Percentiles rank a stretch among this genome's conserved stretches.
Conservation (phyloP, 208 protist species). For the Acanthamoeba royreba region DNA sequence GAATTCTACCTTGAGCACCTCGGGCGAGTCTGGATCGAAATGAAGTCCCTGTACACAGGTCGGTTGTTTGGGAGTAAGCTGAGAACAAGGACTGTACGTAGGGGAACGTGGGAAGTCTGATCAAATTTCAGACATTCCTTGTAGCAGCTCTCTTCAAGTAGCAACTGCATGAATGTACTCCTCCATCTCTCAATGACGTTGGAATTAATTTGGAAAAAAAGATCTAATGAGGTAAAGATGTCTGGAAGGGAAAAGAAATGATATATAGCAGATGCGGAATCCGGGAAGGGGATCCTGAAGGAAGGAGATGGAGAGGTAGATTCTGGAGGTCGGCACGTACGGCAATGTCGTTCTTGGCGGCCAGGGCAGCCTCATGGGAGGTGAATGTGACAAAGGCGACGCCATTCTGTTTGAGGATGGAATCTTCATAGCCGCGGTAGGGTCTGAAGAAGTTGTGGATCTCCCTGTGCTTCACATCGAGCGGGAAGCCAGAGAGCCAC, state of each 20-base stretch:
- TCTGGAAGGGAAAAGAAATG: no score
- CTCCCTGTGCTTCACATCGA: conserved; percentile 25
- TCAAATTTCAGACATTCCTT: neutral
- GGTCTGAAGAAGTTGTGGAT: conserved; percentile 39
- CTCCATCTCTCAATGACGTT: no score
- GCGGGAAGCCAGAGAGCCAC: neutral
- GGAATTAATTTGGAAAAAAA: no score
- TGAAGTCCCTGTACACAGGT: neutral
- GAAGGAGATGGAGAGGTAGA: neutral
- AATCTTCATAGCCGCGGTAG: conserved; percentile 16
- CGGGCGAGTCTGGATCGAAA: neutral
- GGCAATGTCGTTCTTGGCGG: neutral
- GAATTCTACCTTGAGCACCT: neutral
- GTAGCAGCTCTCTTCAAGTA: no score
- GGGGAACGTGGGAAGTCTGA: no score
- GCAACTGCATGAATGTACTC: no score
- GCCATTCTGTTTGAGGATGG: neutral
- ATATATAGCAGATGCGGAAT: no score
- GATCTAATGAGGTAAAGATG: no score
- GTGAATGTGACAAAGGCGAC: conserved; percentile 16
- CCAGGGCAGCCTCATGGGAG: neutral
- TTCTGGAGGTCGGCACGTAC: neutral
- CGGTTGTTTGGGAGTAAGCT: neutral
- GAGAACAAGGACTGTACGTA: neutral
- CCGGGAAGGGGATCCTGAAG: no score